Base-by-base conservation (phyloP, 2,329 filamentous ascomycete genomes). In the Penicillium nordicum region DNA sequence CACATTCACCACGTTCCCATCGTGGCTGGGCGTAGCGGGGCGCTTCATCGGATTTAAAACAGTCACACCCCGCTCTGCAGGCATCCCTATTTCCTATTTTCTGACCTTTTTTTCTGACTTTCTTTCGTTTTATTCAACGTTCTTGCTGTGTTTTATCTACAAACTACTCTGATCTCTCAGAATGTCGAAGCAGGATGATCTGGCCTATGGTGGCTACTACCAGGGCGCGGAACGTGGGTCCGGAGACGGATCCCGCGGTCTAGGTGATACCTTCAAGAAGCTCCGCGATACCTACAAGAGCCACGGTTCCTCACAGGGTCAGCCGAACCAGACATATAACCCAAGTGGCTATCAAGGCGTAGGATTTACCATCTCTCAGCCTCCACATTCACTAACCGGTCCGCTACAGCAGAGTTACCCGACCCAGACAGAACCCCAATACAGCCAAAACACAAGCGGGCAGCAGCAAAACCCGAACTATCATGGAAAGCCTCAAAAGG, bases 121-220 rank as follows among this genome's bases (percentile, higher is more conserved):
- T 40, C 8, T 53, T 55, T 50, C 44, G 36, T 37, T 47, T 36
- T 29, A 12, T 21, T 37, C 30, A 32, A 23, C 10, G 2, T 30
- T 21, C 14, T 36, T 50, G 3, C 16, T 42, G 16, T 38, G 4
- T 36, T 38, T 37, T n/a, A 29, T 47, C n/a, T 34, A 29, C 37
- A 34, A 41, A 5, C 30, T 40, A 37, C 34, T 40, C 53, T 46
- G 25, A 25, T 34, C 27, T 8, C 6, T 29, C 50, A 50, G 45
- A 29, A 77, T 77, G 74, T 71, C 74, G 18, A 65, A 71, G 48
- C 67, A 75, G 54, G 78, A 84, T 63, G 74, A 77, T 58, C 66
- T 84, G 66, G 82, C 82, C 53, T 84, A 84, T 66, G 82, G 82
- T 59, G 77, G 80, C 36, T 81, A 81, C 62, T 66, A 74, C 66